phyloP scores from a whole-genome alignment of 2,329 filamentous ascomycete species.

The Ophiostoma tasmaniense region DNA sequence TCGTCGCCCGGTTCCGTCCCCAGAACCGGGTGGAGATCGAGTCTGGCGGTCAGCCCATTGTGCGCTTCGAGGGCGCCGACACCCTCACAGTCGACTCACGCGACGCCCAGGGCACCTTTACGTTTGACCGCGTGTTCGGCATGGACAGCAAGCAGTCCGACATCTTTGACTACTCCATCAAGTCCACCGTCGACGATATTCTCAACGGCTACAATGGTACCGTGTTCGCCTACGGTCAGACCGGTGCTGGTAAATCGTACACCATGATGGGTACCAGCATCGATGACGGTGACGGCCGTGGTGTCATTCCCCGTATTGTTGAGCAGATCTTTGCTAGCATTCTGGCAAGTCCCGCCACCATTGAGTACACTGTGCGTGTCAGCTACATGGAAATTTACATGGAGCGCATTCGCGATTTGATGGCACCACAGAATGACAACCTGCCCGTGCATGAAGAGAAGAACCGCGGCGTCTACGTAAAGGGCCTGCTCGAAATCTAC shows the following conservation, averaged over 20 bases:
- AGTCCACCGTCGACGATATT: slow-evolving; percentile 92
- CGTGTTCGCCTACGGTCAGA: slow-evolving; percentile 97
- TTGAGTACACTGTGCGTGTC: slow-evolving; percentile 97
- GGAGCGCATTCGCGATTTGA: slow-evolving; percentile 91
- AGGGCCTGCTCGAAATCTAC: slow-evolving; percentile 88
- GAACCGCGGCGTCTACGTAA: slow-evolving; percentile 91
- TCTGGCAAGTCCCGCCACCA: slow-evolving; percentile 79
- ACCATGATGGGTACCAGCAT: slow-evolving; percentile 98
- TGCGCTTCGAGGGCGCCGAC: slow-evolving; percentile 79
- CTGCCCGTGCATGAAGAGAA: slow-evolving; percentile 97
- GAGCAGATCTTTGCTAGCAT: slow-evolving; percentile 98
- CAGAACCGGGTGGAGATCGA: slow-evolving; percentile 92
- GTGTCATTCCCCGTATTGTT: slow-evolving; percentile 93
- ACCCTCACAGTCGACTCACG: slow-evolving; percentile 77
- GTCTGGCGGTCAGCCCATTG: slow-evolving; percentile 85
- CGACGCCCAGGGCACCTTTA: slow-evolving; percentile 79
- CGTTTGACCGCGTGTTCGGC: slow-evolving; percentile 95
- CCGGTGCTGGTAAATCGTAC: slow-evolving; percentile 95
- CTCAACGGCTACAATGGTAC: slow-evolving; percentile 99
- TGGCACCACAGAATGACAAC: slow-evolving; percentile 91
- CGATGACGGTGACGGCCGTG: slow-evolving; percentile 76
- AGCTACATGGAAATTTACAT: slow-evolving; percentile 99
- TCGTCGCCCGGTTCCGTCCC: slow-evolving; percentile 94
- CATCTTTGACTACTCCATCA: slow-evolving; percentile 97
- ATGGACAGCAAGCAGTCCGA: slow-evolving; percentile 85